Base-by-base conservation (phyloP, 2,329 filamentous ascomycete species). In the Phialophora verrucosa region DNA sequence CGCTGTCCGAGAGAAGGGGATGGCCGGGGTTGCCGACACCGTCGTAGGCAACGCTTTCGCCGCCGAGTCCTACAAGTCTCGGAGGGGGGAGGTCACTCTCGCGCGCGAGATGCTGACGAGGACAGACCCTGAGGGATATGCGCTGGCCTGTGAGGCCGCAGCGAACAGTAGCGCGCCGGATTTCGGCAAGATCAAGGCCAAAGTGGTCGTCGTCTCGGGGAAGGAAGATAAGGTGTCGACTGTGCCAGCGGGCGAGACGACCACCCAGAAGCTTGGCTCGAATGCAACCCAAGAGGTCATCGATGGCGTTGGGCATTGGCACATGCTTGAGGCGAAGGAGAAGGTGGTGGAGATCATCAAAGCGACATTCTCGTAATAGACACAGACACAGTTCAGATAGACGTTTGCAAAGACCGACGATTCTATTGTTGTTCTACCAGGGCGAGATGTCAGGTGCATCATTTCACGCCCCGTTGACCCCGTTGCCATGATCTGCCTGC, bases 71-170 rank as follows among this genome's bases (percentile, higher is more conserved):
- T 63, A 56, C 60, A 35, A 47, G 17, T 56, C 51, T 6, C 57
- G 25, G 38, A 47, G 44, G 25, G 60, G 38, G 12, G 51, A 63
- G 20, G 60, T 63, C 8, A 38, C 60, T 8, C 53, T 63, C 11
- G 60, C 60, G 32, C 23, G 60, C 2, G 60, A 63, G 27, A 63
- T 63, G 60, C 32, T 63, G 53, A 63, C 60, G 12, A 49, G 60
- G 0, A 82, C 84, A 66, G 80, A 85, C 67, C 77, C 82, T 0
- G 84, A 87, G 66, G 82, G 81, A 0, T 87, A 85, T 72, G 84
- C 84, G 1, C 86, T 86, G 66, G 84, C 78, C 0, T 83, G 82
- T 50, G 75, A 76, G 29, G 83, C 84, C 2, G 75, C 86, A 35
- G 84, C 80, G 2, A 63, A 57, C 23, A 50, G 60, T 6, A 31